Conservation (phyloP, 179 eudicot species). For the Vitellaria paradoxa region DNA sequence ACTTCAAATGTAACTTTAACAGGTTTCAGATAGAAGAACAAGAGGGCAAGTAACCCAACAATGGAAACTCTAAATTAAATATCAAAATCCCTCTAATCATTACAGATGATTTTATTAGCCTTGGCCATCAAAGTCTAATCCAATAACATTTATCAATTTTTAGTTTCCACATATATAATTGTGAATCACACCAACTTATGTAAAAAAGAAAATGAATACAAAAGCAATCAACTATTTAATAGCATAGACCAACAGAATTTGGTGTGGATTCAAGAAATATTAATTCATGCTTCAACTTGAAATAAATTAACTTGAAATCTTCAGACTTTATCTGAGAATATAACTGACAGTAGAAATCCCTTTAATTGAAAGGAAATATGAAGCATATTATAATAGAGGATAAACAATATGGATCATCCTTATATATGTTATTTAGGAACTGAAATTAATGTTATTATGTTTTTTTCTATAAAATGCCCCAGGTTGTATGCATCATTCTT, state of each 20-base stretch:
- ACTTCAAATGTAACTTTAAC: background rate
- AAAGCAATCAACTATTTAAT: too few relatives aligned
- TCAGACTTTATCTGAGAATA: too few relatives aligned
- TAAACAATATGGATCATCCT: too few relatives aligned
- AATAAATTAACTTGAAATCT: too few relatives aligned
- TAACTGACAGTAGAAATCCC: too few relatives aligned
- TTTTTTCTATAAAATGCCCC: background rate
- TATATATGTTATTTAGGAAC: background rate
- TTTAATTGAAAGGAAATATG: background rate
- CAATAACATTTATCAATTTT: too few relatives aligned
- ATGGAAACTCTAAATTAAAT: too few relatives aligned
- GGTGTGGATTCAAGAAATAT: background rate
- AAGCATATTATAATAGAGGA: too few relatives aligned
- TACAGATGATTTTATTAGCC: background rate
- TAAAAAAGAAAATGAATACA: too few relatives aligned
- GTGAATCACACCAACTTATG: too few relatives aligned
- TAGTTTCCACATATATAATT: too few relatives aligned
- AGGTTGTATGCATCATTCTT: background rate
- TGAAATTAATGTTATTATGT: background rate
- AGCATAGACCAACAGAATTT: too few relatives aligned
- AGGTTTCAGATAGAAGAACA: background rate
- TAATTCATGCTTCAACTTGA: background rate
- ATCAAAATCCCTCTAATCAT: background rate
- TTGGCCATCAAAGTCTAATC: background rate
- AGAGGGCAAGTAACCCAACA: background rate